Base-by-base conservation (phyloP, 331 rosid genomes). In the Acacia pycnantha region DNA sequence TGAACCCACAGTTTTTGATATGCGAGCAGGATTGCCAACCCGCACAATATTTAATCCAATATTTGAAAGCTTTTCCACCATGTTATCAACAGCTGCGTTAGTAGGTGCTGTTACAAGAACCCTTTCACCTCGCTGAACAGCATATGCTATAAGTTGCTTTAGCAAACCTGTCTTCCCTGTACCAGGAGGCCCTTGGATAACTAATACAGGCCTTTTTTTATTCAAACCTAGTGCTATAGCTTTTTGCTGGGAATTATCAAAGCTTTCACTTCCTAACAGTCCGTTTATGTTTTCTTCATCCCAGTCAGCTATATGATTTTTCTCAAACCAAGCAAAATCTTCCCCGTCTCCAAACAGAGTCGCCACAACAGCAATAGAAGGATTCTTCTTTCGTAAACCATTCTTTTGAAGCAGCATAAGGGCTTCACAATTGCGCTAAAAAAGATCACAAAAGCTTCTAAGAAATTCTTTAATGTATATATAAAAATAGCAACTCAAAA, bases 151-250 rank as follows among this genome's bases (percentile, higher is more conserved):
- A 53, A 93, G 85, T 61, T 91, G 91, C 86, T 87, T 89, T 29
- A 93, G 95, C 86, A 93, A 83, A 82, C 91, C 92, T 51, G 95
- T 91, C 89, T 93, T 93, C 68, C 97, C 97, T 18, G 97, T 89
- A 68, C 97, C 97, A 29, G 97, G 97, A 78, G 97, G 97, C 73
- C 97, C 97, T 87, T 91, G 97, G 87, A 93, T 90, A 76, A 93
- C 87, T 88, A 91, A 78, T 46, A 91, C 43, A 24, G 94, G 92
- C 82, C 95, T 82, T 87, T 87, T 91, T 82, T 84, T 91, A 85
- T 93, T 93, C 86, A 91, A 82, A 80, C 91, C 97, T 61, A 86
- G 71, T 58, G 95, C 89, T 83, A 89, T 87, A 72, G 95, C 85
- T 61, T 86, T 83, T 79, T 27, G 62, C 82, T 93, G 97, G 73